Evolutionary conservation across 169 alveolate genomes (phyloP).

Genomic region (Ichthyophthirius multifiliis): DNA sequence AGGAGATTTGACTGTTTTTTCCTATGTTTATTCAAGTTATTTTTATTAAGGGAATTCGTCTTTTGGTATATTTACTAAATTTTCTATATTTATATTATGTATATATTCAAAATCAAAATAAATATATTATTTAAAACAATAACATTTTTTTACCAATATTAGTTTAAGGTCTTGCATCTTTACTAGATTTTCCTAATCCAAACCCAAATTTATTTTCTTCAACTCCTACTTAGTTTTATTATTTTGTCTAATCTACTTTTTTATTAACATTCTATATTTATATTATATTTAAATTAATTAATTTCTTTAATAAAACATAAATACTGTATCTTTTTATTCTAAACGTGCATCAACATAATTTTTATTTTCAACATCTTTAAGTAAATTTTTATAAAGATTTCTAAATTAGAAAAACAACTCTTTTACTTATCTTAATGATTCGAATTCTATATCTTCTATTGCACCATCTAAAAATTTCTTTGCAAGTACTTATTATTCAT

Average conservation of each 20-base stretch:
- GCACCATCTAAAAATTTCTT: constrained; percentile 76
- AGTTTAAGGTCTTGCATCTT: constrained; percentile 52
- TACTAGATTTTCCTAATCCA: constrained; percentile 58
- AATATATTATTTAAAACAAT: neutral
- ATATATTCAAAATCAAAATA: neutral
- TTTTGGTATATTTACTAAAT: constrained; percentile 41
- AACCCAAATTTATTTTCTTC: constrained; percentile 59
- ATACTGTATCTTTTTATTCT: constrained; percentile 14
- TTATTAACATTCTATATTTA: constrained; percentile 29
- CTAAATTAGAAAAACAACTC: constrained; percentile 80
- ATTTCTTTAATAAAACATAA: neutral
- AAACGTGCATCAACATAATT: constrained; percentile 36
- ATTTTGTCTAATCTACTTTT: constrained; percentile 28
- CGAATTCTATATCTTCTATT: constrained; percentile 82
- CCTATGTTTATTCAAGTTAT: constrained; percentile 40
- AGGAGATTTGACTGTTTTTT: constrained; percentile 40
- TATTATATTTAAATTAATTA: neutral
- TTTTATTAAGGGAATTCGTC: constrained; percentile 55
- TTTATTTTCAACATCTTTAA: constrained; percentile 48
- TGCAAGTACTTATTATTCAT: constrained; percentile 67
- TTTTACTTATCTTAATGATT: constrained; percentile 79
- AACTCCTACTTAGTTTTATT: constrained; percentile 50
- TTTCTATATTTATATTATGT: constrained; percentile 26
- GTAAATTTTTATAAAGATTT: constrained; percentile 66
- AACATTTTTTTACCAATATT: constrained; percentile 13